Evolutionary conservation across 192 early-diverging fungal genomes (phyloP).

Genomic region (Linnemannia zychae): DNA sequence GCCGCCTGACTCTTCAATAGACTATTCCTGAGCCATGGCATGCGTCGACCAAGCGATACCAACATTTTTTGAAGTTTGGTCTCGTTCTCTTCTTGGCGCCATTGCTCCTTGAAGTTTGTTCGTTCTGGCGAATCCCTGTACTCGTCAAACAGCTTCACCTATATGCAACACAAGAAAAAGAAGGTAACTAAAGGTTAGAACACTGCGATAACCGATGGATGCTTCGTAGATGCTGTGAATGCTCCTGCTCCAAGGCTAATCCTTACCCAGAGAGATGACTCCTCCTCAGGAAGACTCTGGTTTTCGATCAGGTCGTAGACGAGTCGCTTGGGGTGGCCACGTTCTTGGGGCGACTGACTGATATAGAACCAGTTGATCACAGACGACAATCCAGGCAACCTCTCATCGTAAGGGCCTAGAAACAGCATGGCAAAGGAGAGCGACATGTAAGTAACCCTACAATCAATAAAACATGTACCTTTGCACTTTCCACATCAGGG

Average conservation of each 20-base stretch:
- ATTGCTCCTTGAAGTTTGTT: conserved; percentile 76
- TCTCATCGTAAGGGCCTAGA: conserved; percentile 85
- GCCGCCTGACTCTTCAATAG: conserved; percentile 30
- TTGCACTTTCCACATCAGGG: background rate
- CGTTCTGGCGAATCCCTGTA: conserved; percentile 68
- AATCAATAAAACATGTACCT: background rate
- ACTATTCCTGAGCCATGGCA: conserved; percentile 77
- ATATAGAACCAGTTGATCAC: conserved; percentile 93
- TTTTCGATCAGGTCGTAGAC: conserved; percentile 70
- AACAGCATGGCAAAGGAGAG: background rate
- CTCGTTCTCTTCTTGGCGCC: conserved; percentile 79
- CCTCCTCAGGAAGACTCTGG: conserved; percentile 58
- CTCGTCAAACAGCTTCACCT: conserved; percentile 70
- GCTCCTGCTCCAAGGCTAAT: background rate
- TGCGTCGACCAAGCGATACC: conserved; percentile 74
- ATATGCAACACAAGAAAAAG: background rate
- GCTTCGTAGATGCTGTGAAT: no score
- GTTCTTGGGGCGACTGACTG: conserved; percentile 64
- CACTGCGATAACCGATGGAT: background rate
- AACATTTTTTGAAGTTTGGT: conserved; percentile 79
- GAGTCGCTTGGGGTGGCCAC: conserved; percentile 76
- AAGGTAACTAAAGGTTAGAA: background rate
- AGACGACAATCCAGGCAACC: conserved; percentile 80
- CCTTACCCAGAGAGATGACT: conserved; percentile 67
- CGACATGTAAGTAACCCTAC: no score